phyloP scores from a whole-genome alignment of 208 protist genomes.

The Acanthamoeba healyi region DNA sequence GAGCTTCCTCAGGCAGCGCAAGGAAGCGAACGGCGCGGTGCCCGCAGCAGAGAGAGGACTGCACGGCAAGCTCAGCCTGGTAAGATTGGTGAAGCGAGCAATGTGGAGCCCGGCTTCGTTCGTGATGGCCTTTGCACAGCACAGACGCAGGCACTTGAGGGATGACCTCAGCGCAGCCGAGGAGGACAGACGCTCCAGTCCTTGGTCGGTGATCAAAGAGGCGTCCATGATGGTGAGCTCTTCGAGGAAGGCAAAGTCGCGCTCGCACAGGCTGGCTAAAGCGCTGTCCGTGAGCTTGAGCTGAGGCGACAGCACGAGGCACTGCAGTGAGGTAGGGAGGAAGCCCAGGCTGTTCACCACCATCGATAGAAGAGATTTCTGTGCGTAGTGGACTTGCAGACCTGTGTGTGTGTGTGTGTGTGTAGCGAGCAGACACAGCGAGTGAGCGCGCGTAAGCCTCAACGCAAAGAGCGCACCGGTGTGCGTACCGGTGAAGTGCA shows the following conservation, averaged over 20 bases:
- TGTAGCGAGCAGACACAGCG: not conserved
- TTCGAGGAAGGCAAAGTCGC: not conserved
- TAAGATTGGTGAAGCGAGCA: not conserved
- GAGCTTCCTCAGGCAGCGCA: not conserved
- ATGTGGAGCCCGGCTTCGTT: not conserved
- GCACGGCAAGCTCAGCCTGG: not conserved
- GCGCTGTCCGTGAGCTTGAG: not conserved
- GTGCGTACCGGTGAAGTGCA: not conserved
- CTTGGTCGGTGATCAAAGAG: not conserved
- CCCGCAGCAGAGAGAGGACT: not conserved
- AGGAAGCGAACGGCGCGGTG: not conserved
- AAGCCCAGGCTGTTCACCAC: not conserved
- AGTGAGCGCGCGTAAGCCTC: not conserved
- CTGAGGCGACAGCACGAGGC: not conserved
- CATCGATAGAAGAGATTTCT: not conserved
- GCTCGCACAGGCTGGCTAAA: not conserved
- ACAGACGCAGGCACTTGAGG: not conserved
- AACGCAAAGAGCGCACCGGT: too few relatives aligned
- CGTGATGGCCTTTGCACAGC: not conserved
- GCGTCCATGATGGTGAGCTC: slow-evolving; percentile 7
- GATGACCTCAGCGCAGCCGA: not conserved
- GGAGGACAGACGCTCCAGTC: not conserved
- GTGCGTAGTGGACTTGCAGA: not conserved
- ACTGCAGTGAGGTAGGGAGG: not conserved
- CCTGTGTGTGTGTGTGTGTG: not conserved